Conservation (phyloP, 1,284 basidiomycete species). For the Irpex sp. region DNA sequence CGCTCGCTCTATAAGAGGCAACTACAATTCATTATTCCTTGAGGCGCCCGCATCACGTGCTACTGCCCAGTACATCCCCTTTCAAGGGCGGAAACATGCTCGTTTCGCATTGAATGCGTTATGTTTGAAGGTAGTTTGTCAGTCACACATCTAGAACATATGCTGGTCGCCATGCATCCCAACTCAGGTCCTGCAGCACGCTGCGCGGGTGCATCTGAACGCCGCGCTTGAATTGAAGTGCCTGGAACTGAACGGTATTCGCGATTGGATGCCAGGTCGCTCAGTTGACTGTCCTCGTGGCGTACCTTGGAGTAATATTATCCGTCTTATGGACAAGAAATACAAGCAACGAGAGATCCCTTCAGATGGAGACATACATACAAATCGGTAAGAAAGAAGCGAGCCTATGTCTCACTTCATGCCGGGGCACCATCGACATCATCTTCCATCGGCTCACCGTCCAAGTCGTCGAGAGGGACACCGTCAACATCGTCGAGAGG, state of each 20-base stretch:
- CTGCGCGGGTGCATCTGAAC: background rate
- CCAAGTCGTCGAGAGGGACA: constrained; percentile 36
- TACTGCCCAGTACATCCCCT: background rate
- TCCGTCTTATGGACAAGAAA: background rate
- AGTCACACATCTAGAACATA: background rate
- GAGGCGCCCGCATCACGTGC: background rate
- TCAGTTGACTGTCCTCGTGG: background rate
- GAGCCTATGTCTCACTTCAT: constrained; percentile 13
- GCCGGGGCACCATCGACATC: constrained; percentile 44
- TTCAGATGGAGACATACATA: background rate
- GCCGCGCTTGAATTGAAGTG: background rate
- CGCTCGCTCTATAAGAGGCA: background rate
- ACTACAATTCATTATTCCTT: background rate
- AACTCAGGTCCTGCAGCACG: background rate
- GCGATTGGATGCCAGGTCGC: background rate
- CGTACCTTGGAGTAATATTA: background rate
- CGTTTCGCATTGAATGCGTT: background rate
- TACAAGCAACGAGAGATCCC: background rate
- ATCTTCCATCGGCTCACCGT: constrained; percentile 32
- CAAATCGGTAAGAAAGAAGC: background rate
- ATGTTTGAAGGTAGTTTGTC: background rate
- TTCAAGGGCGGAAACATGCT: background rate
- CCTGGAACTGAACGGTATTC: background rate
- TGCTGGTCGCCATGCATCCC: background rate
- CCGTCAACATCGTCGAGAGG: constrained; percentile 35